A percentile compares a stretch with the other conserved stretches of the same genome.
phyloP scores from a whole-genome alignment of 768 basidiomycete species.

The Lactarius psammicola region DNA sequence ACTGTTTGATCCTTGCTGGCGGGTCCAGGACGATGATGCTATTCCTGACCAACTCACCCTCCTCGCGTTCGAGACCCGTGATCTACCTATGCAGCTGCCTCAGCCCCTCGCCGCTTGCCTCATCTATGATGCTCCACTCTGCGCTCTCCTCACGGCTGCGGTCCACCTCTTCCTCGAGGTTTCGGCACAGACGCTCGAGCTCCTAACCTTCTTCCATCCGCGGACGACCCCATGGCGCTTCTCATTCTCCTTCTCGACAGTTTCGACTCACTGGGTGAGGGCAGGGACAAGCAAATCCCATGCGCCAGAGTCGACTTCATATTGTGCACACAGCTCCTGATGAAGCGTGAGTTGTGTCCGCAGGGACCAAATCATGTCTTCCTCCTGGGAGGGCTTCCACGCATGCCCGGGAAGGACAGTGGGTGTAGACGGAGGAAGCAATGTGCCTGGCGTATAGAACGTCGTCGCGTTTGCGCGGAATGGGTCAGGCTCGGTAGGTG shows the following conservation, averaged over 20 bases:
- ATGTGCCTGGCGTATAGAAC: constrained; percentile 72
- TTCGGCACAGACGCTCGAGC: constrained; percentile 62
- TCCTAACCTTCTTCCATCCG: constrained; percentile 72
- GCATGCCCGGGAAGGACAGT: constrained; percentile 39
- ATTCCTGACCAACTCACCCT: constrained; percentile 43
- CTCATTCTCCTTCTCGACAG: constrained; percentile 60
- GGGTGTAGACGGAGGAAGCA: constrained; percentile 63
- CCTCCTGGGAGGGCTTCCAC: constrained; percentile 66
- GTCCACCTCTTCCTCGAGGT: constrained; percentile 86
- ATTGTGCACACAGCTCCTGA: constrained; percentile 71
- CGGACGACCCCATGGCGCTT: constrained; percentile 54
- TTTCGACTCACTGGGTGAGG: constrained; percentile 52
- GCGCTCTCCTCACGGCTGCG: constrained; percentile 76
- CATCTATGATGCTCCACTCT: constrained; percentile 81
- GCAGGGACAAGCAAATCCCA: constrained; percentile 69
- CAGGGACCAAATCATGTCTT: constrained; percentile 66
- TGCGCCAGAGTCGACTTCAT: constrained; percentile 68
- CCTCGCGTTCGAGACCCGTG: constrained; percentile 66
- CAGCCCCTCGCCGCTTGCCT: constrained; percentile 74
- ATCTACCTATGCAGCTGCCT: constrained; percentile 80
- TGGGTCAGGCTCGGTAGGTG: constrained; percentile 58
- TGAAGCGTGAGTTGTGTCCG: constrained; percentile 75
- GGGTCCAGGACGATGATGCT: too few relatives aligned
- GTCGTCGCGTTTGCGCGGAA: constrained; percentile 71
- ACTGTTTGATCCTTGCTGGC: too few relatives aligned